Conservation (phyloP, 2,329 filamentous ascomycete genomes). For the Fonsecaea multimorphosa region DNA sequence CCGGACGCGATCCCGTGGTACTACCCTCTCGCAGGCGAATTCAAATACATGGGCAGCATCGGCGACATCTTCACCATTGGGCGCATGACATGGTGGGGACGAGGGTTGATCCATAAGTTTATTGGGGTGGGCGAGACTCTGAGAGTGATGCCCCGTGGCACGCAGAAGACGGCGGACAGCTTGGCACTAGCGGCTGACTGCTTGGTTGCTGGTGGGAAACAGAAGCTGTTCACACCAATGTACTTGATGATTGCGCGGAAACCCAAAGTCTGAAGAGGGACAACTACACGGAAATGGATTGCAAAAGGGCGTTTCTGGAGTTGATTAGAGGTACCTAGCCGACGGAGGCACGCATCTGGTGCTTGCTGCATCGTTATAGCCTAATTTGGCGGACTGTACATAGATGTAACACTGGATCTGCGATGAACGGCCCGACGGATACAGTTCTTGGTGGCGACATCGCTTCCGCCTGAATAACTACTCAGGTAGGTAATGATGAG, state of each 20-base stretch:
- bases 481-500: too few relatives aligned
- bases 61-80: constrained; percentile 76
- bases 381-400: neutral
- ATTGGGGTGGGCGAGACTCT: constrained; percentile 77
- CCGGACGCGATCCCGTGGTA: constrained; percentile 85
- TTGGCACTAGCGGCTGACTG: constrained; percentile 81
- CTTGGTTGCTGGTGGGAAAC: constrained; percentile 81
- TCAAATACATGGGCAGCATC: constrained; percentile 79
- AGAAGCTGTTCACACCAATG: constrained; percentile 98
- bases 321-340: constrained; percentile 1
- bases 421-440: neutral
- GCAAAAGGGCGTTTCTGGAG: constrained; percentile 14
- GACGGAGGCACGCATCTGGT: constrained; percentile 2
- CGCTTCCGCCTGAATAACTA: neutral
- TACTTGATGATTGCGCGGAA: constrained; percentile 95
- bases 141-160: constrained; percentile 77
- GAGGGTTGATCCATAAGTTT: constrained; percentile 75
- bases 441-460: neutral
- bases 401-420: neutral
- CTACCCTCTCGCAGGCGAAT: constrained; percentile 85
- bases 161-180: constrained; percentile 93
- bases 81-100: constrained; percentile 86
- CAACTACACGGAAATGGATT: neutral
- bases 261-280: constrained; percentile 54
- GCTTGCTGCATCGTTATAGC: neutral